phyloP scores from a whole-genome alignment of 148 eudicot genomes.

The Chenopodium formosanum region DNA sequence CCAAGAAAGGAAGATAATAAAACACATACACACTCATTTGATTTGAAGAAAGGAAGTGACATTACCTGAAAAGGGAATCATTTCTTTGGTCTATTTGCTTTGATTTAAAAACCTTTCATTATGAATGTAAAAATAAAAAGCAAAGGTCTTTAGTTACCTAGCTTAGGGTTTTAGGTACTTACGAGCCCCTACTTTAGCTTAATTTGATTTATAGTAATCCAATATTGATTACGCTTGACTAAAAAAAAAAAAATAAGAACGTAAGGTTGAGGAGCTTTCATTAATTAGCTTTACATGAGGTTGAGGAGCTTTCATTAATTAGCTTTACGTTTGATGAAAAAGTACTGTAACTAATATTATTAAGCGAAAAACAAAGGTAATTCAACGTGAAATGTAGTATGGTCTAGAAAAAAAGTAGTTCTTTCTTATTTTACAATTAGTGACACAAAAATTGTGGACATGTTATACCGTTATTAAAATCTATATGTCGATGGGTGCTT shows the following conservation, averaged over 20 bases:
- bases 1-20: slow-evolving; percentile 18
- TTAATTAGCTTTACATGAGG: too few species aligned
- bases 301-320: too few species aligned
- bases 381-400: too few species aligned
- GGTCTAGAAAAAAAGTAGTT: too few species aligned
- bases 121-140: slow-evolving; percentile 3
- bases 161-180: not conserved
- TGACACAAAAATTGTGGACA: too few species aligned
- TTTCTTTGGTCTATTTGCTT: slow-evolving; percentile 20
- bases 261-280: too few species aligned
- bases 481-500: too few species aligned
- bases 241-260: not conserved
- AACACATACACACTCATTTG: slow-evolving; percentile 26
- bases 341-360: too few species aligned
- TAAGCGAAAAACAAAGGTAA: too few species aligned
- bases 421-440: too few species aligned
- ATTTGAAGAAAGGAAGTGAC: slow-evolving; percentile 21
- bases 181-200: not conserved
- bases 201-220: not conserved
- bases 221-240: not conserved
- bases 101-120: slow-evolving; percentile 14
- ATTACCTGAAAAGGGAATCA: slow-evolving; percentile 17
- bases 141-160: slow-evolving; percentile 4
- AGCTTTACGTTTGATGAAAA: too few species aligned
- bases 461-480: too few species aligned